These are phyloP conservation scores for Fusarium hostae DNA, from an alignment of 2,329 filamentous ascomycete genomes.

Conservation along the genomic window DNA sequence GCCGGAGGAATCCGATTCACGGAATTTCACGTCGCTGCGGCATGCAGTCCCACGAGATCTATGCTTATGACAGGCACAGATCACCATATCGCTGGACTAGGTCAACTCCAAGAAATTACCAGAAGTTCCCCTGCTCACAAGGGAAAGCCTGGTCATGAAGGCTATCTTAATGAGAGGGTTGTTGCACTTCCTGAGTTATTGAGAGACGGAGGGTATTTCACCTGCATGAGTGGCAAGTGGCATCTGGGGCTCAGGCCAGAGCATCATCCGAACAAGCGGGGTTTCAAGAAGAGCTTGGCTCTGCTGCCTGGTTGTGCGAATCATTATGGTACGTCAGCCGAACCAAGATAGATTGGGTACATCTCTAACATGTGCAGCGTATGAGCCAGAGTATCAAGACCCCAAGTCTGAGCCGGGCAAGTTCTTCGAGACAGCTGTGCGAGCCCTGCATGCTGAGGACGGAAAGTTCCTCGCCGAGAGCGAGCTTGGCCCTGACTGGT, in stretches of 20 bases:
- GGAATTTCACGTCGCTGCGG: slow-evolving; percentile 72
- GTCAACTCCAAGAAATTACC: slow-evolving; percentile 60
- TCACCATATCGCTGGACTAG: slow-evolving; percentile 57
- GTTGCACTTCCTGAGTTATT: background rate
- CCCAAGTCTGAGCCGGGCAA: background rate
- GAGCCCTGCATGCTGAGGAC: background rate
- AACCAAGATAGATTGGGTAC: fast-evolving
- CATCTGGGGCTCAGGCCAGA: background rate
- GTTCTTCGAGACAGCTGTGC: background rate
- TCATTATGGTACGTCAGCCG: slow-evolving; percentile 53
- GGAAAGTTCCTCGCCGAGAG: background rate
- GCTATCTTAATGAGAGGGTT: background rate
- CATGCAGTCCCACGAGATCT: slow-evolving; percentile 71
- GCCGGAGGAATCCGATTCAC: slow-evolving; percentile 66
- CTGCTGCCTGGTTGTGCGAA: slow-evolving; percentile 58
- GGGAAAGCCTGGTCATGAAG: background rate
- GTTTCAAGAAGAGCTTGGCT: slow-evolving; percentile 44
- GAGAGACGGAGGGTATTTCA: background rate
- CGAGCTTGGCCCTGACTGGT: background rate
- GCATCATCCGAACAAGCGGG: background rate
- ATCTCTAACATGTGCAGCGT: slow-evolving; percentile 30
- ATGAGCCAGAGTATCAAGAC: background rate
- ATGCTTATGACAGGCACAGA: slow-evolving; percentile 70
- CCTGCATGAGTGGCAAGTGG: slow-evolving; percentile 5
- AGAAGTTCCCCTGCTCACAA: background rate